These are phyloP conservation scores for Stephania cephalantha DNA, from an alignment of 164 flowering plant species.

Conservation along the genomic window DNA sequence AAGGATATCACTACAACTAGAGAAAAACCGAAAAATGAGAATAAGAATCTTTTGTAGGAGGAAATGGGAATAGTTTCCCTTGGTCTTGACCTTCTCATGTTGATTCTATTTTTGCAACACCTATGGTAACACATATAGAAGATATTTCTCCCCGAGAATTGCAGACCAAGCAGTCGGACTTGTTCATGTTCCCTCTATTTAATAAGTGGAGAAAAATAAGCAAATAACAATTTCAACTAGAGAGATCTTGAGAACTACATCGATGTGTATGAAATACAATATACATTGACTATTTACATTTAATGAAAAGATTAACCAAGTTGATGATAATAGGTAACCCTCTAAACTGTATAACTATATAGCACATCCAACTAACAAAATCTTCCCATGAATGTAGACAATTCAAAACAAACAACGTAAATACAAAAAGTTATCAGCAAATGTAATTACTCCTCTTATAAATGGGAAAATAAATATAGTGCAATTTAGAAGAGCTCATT, in stretches of 20 bases:
- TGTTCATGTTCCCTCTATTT: constrained; percentile 78
- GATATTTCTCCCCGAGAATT: constrained; percentile 65
- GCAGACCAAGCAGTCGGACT: constrained; percentile 82
- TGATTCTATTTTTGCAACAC: constrained; percentile 73
- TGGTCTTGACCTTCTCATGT: constrained; percentile 53
- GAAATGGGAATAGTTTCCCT: constrained; percentile 60
- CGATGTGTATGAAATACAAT: neutral
- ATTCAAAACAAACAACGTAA: neutral
- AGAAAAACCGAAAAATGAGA: constrained; percentile 73
- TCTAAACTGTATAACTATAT: neutral
- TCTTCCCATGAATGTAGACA: neutral
- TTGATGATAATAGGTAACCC: neutral
- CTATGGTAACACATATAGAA: constrained; percentile 28
- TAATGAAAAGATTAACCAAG: neutral
- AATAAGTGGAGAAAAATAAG: constrained; percentile 11
- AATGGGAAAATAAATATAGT: neutral
- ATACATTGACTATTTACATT: too few relatives aligned
- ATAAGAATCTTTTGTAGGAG: constrained; percentile 78
- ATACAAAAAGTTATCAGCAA: neutral
- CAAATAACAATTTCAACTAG: neutral
- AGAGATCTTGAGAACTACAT: neutral
- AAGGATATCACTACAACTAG: constrained; percentile 46
- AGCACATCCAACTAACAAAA: neutral
- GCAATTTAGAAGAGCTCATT: neutral
- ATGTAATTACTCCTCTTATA: too few relatives aligned